Base-by-base conservation (phyloP, 2,329 filamentous ascomycete species). In the Colletotrichum chlorophyti region DNA sequence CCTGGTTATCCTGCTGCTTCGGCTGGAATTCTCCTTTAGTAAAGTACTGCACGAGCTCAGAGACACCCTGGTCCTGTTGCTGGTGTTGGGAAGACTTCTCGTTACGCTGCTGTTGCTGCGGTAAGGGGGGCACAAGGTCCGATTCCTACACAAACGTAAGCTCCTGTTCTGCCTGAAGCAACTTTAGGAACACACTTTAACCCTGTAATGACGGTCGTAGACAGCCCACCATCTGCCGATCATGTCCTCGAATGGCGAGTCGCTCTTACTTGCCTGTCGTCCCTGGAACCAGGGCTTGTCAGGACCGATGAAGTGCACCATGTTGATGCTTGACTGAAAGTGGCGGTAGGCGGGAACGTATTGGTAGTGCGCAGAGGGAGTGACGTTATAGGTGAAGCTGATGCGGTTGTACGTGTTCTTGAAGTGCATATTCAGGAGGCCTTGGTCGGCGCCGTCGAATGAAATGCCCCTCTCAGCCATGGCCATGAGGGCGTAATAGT, bases 381-480 rank as follows among this genome's bases (percentile, higher is more conserved):
- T 99, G 74, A 95, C 95, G 73, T 99, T 99, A 80, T 98, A 99
- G 47, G 88, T 89, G 76, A 99, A 99, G 75, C 91, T 93, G 69
- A 99, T 76, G 64, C 93, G 88, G 74, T 97, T 88, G 84, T 89
- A 97, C 60, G 84, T 85, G 71, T 89, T 80, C 75, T 89, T 84
- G 76, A 95, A 99, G 76, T 98, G 90, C 83, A 96, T 93, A 73
- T 99, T 99, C 66, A 99, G 78, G 48, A 99, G 79, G 53, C 95
- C 95, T 76, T 99, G 95, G 71, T 99, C 95, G 32, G 95, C 95
- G 45, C 95, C 95, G 72, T 99, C 95, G 70, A 99, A 99, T 64
- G 93, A 97, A 70, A 94, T 91, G 23, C 93, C 93, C 53, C 88
- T 83, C 65, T 93, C 85, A 23, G 95, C 93, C 81, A 97, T 87